Percentiles rank a stretch among this genome's conserved stretches.
phyloP scores from a whole-genome alignment of 2,329 filamentous ascomycete genomes.

The Chrysosporium keratinophilum region DNA sequence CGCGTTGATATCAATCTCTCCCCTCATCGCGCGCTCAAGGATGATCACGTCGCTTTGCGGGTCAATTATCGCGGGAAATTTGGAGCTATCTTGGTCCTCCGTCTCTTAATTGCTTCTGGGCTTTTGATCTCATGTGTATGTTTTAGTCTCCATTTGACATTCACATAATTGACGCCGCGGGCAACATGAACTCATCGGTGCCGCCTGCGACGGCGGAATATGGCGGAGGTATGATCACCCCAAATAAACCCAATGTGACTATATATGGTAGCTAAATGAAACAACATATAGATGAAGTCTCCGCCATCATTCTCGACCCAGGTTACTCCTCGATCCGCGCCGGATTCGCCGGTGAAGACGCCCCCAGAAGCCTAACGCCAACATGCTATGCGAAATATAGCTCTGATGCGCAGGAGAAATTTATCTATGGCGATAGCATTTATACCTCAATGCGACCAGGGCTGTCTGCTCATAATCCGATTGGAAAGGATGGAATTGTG shows the following conservation, averaged over 20 bases:
- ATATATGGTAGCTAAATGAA: not conserved
- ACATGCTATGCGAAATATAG: conserved; percentile 68
- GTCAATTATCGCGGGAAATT: not conserved
- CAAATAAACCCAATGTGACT: not conserved
- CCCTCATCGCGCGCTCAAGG: not conserved
- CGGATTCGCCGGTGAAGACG: conserved; percentile 95
- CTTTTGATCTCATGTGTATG: not conserved
- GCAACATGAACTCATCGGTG: conserved; percentile 34
- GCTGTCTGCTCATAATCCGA: conserved; percentile 83
- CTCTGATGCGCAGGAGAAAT: conserved; percentile 44
- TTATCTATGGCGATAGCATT: conserved; percentile 80
- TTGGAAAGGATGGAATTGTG: conserved; percentile 77
- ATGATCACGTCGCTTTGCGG: no score
- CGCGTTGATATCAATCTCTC: not conserved
- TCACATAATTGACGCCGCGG: not conserved
- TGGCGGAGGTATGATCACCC: conserved; percentile 34
- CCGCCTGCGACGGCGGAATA: conserved; percentile 40
- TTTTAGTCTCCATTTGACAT: no score
- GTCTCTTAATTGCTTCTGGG: not conserved
- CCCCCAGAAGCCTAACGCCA: conserved; percentile 84
- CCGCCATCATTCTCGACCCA: conserved; percentile 89
- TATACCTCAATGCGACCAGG: conserved; percentile 65
- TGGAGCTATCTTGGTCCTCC: not conserved
- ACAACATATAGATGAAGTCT: conserved; percentile 71
- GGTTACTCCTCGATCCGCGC: conserved; percentile 86